phyloP scores from a whole-genome alignment of 129 eudicot genomes.

The Flaveria trinervia region DNA sequence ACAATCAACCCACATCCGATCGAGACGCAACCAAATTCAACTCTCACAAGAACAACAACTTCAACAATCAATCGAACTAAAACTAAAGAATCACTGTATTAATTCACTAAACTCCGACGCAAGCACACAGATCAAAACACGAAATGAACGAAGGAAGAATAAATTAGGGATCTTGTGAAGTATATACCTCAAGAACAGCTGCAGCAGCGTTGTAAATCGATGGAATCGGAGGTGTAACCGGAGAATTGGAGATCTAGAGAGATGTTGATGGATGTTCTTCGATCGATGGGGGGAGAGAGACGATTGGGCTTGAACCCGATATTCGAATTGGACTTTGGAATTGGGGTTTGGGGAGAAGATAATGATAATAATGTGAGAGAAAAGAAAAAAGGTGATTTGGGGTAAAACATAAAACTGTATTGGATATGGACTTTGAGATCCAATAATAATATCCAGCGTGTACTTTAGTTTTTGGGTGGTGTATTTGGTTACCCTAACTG shows the following conservation, averaged over 20 bases:
- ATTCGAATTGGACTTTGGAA: conserved; percentile 52
- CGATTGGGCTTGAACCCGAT: conserved; percentile 65
- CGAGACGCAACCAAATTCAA: conserved; percentile 1
- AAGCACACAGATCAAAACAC: background rate
- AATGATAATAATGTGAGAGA: conserved; percentile 16
- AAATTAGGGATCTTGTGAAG: background rate
- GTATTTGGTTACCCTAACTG: background rate
- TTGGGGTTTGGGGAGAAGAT: conserved; percentile 25
- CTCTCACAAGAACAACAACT: background rate
- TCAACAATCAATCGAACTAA: background rate
- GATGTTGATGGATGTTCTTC: conserved; percentile 34
- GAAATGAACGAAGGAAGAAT: background rate
- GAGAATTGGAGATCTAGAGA: conserved; percentile 47
- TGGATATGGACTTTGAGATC: conserved; percentile 77
- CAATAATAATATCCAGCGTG: conserved; percentile 26
- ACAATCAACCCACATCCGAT: conserved; percentile 9
- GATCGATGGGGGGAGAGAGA: conserved; percentile 36
- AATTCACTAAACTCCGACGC: background rate
- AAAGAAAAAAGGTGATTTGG: conserved; percentile 2
- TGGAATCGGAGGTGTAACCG: conserved; percentile 15
- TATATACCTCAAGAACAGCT: conserved; percentile 24
- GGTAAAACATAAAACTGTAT: conserved; percentile 37
- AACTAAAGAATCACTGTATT: conserved; percentile 10
- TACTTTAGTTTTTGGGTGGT: background rate
- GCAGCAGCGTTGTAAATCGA: conserved; percentile 2